Evolutionary conservation across 2,329 filamentous ascomycete species (phyloP).

Genomic region (Penicillium sp.): DNA sequence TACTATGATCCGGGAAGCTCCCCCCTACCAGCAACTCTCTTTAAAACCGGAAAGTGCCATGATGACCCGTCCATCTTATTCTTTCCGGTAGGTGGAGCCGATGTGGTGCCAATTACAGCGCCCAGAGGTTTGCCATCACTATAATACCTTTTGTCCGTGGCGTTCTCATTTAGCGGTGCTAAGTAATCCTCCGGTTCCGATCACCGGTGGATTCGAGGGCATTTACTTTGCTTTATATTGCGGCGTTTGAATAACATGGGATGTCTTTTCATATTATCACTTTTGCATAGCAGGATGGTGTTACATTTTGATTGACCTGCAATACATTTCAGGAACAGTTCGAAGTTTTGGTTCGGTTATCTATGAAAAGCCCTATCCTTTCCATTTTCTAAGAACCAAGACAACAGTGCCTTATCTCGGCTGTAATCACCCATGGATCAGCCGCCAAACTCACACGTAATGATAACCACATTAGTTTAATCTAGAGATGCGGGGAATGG

Average conservation of each 20-base stretch:
- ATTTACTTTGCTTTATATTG: not conserved
- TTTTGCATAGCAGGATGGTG: constrained; percentile 19
- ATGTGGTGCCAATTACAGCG: not conserved
- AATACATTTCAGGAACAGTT: constrained; percentile 2
- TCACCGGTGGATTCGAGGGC: not conserved
- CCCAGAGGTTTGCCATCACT: not conserved
- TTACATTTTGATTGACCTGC: constrained; percentile 6
- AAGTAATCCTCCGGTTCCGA: not conserved
- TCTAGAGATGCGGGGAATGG: constrained; percentile 4
- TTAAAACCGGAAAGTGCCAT: constrained; percentile 42
- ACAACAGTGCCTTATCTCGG: not conserved
- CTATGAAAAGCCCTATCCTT: not conserved
- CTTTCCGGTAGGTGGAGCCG: constrained; percentile 36
- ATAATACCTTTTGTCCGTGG: not conserved
- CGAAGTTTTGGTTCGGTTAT: not conserved
- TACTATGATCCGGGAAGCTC: constrained; percentile 53
- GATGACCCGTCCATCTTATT: constrained; percentile 45
- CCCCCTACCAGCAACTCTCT: constrained; percentile 51
- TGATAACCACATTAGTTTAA: not conserved
- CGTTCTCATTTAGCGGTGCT: not conserved
- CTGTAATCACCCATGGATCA: not conserved
- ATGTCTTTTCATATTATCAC: not conserved
- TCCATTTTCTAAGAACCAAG: too few relatives aligned
- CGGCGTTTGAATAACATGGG: constrained; percentile 3
- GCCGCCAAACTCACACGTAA: not conserved